Evolutionary conservation across 1,284 basidiomycete species (phyloP).

Genomic region (Papiliotrema nemorosa): DNA sequence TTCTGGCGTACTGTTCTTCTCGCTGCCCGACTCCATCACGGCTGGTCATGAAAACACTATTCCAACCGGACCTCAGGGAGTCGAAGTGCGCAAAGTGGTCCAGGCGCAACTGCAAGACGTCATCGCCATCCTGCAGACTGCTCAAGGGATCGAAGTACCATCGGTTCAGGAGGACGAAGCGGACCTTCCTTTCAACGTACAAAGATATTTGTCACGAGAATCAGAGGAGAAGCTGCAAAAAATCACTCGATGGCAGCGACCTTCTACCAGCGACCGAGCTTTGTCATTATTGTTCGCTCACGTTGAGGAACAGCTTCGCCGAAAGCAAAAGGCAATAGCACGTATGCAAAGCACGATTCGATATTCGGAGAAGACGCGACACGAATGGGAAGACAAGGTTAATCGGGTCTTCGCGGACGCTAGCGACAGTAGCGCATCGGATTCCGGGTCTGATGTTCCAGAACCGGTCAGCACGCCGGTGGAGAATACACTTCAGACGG

Average conservation of each 20-base stretch:
- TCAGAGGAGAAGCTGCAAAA: slow-evolving; percentile 79
- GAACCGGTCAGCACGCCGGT: neutral
- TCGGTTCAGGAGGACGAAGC: slow-evolving; percentile 85
- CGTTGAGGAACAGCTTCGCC: slow-evolving; percentile 79
- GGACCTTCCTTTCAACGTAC: slow-evolving; percentile 86
- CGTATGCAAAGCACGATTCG: slow-evolving; percentile 97
- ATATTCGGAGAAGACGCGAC: slow-evolving; percentile 94
- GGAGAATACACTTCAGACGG: slow-evolving; percentile 6
- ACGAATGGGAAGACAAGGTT: slow-evolving; percentile 93
- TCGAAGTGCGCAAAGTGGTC: slow-evolving; percentile 76
- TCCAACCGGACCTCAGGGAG: slow-evolving; percentile 53
- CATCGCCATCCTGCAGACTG: slow-evolving; percentile 75
- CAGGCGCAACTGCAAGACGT: slow-evolving; percentile 73
- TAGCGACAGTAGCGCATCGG: slow-evolving; percentile 53
- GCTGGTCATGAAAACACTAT: slow-evolving; percentile 14
- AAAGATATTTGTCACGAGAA: slow-evolving; percentile 77
- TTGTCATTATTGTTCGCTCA: slow-evolving; percentile 77
- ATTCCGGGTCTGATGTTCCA: slow-evolving; percentile 32
- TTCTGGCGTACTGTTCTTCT: slow-evolving; percentile 77
- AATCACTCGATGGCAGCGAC: slow-evolving; percentile 79
- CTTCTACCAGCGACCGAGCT: slow-evolving; percentile 78
- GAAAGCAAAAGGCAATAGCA: slow-evolving; percentile 92
- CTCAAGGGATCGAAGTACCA: slow-evolving; percentile 80
- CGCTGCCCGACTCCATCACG: slow-evolving; percentile 30
- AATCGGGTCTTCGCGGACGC: slow-evolving; percentile 61